Evolutionary conservation across 179 eudicot species (phyloP).

Genomic region (Amaranthus tricolor): DNA sequence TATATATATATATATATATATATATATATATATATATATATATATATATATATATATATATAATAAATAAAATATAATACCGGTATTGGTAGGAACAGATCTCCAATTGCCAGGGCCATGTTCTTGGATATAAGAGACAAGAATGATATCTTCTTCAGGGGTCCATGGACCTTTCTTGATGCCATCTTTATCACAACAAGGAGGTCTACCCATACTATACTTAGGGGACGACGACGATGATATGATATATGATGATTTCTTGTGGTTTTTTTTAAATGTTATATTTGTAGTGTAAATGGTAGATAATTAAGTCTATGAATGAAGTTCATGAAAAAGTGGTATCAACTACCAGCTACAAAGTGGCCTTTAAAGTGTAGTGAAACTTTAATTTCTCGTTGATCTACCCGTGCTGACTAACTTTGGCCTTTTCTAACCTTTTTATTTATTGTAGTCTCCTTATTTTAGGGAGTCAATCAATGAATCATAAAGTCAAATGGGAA

Average conservation of each 20-base stretch:
- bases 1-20: neutral
- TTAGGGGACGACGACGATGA: neutral
- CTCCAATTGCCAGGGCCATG: slow-evolving; percentile 40
- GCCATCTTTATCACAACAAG: slow-evolving; percentile 41
- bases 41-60: neutral
- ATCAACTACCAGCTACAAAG: slow-evolving; percentile 15
- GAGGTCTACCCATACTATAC: slow-evolving; percentile 35
- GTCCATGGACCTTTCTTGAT: slow-evolving; percentile 44
- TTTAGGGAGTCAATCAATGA: slow-evolving; percentile 10
- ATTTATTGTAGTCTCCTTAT: neutral
- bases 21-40: no score
- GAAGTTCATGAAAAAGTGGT: slow-evolving; percentile 1
- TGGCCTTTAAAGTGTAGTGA: slow-evolving; percentile 4
- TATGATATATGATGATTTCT: neutral
- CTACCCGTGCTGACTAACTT: slow-evolving; percentile 14
- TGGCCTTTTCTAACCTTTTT: slow-evolving; percentile 11
- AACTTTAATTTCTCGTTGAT: slow-evolving; percentile 12
- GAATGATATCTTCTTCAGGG: slow-evolving; percentile 40
- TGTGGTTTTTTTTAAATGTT: neutral
- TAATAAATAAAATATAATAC: slow-evolving; percentile 5
- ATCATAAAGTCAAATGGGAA: slow-evolving; percentile 13
- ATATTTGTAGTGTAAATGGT: neutral
- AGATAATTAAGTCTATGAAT: neutral
- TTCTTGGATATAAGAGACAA: slow-evolving; percentile 37
- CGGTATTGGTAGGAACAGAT: slow-evolving; percentile 37